Base-by-base conservation (phyloP, 2,329 filamentous ascomycete genomes). In the Curvularia spicifera region DNA sequence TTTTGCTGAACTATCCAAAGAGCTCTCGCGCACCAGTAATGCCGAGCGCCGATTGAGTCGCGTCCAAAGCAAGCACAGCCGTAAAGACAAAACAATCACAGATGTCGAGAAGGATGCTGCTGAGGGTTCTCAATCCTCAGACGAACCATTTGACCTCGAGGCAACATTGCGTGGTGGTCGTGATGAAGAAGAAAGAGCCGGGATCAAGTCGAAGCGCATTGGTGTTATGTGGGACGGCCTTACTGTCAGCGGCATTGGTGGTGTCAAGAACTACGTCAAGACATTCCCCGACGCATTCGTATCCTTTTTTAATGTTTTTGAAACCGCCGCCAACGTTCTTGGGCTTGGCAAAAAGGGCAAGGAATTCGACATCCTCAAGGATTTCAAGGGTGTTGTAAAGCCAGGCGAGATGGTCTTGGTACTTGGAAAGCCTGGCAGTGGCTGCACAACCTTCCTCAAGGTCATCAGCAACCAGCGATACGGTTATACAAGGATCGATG, bases 341-440 rank as follows among this genome's bases (percentile, higher is more conserved):
- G 89, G 90, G 0, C 70, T 87, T 15, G 86, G 87, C 0, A 85
- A 85, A 56, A 91, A 90, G 73, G 88, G 88, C 2, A 81, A 81
- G 31, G 89, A 96, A 72, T 85, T 88, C 40, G 88, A 91, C 5
- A 88, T 96, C 45, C 78, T 96, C 24, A 83, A 91, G 60, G 81
- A 85, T 63, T 95, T 93, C 78, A 83, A 82, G 51, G 90, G 80
- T 47, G 76, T 82, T 6, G 68, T 70, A 5, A 76, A 75, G 54
- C 90, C 91, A 0, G 93, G 93, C 0, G 93, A 97, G 80, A 96
- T 97, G 92, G 85, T 94, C 0, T 81, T 96, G 1, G 91, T 96
- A 0, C 81, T 96, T 6, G 91, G 91, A 22, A 85, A 88, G 61
- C 91, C 91, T 0, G 91, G 91, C 0, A 79, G 77, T 33, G 83